Evolutionary conservation across 2,329 filamentous ascomycete species (phyloP), one percentile per base, ranked within the genome.

Genomic region (Monilinia fructicola): DNA sequence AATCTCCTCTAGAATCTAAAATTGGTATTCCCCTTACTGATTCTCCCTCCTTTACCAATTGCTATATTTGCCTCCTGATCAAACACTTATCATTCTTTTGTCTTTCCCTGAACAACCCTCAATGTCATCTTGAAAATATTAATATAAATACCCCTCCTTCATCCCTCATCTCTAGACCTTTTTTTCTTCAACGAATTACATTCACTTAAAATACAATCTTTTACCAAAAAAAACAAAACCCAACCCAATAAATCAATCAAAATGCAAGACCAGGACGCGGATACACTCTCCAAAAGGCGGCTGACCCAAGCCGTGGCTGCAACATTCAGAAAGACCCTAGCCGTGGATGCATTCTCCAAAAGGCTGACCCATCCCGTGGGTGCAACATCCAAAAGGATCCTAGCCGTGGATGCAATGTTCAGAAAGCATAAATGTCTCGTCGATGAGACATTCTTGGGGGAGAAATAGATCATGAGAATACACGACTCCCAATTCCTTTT

Each of bases 281-380:
- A 55, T 64, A 50, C 23, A 58, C 54, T 38, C 26, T 58, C 16
- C 63, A 65, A 48, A 59, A 38, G 31, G 31, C 38, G 31, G 31
- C 38, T 18, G 40, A 23, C 14, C 53, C 63, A 21, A 18, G 11
- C 12, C 63, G 63, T 46, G 63, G 63, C 38, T 65, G 63, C 54
- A 52, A 6, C 38, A n/a, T 65, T n/a, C 63, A 65, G 23, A 65
- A 65, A 21, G 40, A 23, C 10, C 53, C 63, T 16, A 18, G 11
- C 12, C 63, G 63, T 46, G 63, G 63, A 54, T 65, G 63, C 54
- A 52, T 9, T 48, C n/a, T 65, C 35, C 63, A 65, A 21, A 65
- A 65, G 23, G 63, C 46, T 21, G 46, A 31, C 14, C 52, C 63
- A 18, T 21, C 18, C 18, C 63, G 63, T 35, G 31, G 31, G 31